Percentiles rank a stretch among this genome's conserved stretches.
phyloP scores from a whole-genome alignment of 345 rosid species.

The Eucalyptus sp. region DNA sequence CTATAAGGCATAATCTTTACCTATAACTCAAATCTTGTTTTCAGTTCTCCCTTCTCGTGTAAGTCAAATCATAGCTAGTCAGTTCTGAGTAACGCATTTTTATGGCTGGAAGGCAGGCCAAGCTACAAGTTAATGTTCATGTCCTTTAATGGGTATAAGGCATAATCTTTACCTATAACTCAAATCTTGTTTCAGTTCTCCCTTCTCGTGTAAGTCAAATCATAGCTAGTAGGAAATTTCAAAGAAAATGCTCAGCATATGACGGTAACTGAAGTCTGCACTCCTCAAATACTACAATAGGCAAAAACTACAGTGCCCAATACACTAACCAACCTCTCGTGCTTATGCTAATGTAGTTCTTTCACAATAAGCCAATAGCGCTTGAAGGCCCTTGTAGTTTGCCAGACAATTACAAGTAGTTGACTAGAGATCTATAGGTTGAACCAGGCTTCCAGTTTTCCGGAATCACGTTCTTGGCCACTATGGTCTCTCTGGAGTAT shows the following conservation, averaged over 20 bases:
- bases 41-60: background rate
- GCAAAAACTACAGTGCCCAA: background rate
- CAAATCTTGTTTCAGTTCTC: too few species aligned
- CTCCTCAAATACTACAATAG: background rate
- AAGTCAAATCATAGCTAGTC: background rate
- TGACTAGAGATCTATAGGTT: constrained; percentile 30
- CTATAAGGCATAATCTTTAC: constrained; percentile 5
- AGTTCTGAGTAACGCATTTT: background rate
- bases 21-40: background rate
- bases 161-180: too few species aligned
- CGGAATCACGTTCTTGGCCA: constrained; percentile 33
- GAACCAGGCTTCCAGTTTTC: constrained; percentile 36
- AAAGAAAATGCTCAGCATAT: background rate
- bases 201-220: too few species aligned
- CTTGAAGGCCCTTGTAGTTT: background rate
- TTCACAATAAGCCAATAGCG: background rate
- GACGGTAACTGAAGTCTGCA: background rate
- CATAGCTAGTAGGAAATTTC: too few species aligned
- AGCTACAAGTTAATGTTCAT: background rate
- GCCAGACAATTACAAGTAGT: background rate
- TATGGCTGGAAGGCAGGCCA: background rate
- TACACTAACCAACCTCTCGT: background rate
- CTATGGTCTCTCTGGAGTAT: constrained; percentile 21
- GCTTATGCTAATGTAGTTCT: background rate
- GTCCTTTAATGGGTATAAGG: background rate